These are phyloP conservation scores for Acanthamoeba royreba DNA, from an alignment of 208 protist species.

Conservation along the genomic window DNA sequence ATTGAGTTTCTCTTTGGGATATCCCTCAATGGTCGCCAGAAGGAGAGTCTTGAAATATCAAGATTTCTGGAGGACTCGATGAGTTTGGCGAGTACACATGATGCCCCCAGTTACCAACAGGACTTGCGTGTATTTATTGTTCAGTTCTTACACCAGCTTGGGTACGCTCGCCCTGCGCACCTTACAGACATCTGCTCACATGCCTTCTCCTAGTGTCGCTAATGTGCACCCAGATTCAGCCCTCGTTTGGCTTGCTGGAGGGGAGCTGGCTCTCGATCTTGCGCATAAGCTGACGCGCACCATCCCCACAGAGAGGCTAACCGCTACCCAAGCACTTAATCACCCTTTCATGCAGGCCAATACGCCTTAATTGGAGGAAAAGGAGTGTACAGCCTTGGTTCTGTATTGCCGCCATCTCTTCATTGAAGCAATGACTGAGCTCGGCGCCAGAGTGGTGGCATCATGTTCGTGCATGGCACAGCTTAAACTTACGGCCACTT, in stretches of 20 bases:
- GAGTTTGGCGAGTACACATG: neutral
- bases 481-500: slow-evolving; percentile 63
- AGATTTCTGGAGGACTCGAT: neutral
- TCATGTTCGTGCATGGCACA: slow-evolving; percentile 34
- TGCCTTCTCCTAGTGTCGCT: too few relatives aligned
- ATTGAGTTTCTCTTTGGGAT: neutral
- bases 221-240: neutral
- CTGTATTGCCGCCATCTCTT: too few relatives aligned
- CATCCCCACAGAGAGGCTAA: neutral
- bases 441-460: too few relatives aligned
- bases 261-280: neutral
- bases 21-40: neutral
- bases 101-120: neutral
- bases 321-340: neutral
- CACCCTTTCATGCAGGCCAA: neutral
- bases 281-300: neutral
- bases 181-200: neutral
- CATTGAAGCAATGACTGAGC: too few relatives aligned
- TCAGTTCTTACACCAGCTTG: neutral
- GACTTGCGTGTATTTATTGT: neutral
- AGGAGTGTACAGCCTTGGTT: too few relatives aligned
- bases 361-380: too few relatives aligned
- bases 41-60: neutral
- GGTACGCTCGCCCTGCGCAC: neutral
- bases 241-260: neutral